Percentiles rank a stretch among this genome's conserved stretches.
Conservation (phyloP, 2,329 filamentous ascomycete genomes). For the Curvularia verruculosa region DNA sequence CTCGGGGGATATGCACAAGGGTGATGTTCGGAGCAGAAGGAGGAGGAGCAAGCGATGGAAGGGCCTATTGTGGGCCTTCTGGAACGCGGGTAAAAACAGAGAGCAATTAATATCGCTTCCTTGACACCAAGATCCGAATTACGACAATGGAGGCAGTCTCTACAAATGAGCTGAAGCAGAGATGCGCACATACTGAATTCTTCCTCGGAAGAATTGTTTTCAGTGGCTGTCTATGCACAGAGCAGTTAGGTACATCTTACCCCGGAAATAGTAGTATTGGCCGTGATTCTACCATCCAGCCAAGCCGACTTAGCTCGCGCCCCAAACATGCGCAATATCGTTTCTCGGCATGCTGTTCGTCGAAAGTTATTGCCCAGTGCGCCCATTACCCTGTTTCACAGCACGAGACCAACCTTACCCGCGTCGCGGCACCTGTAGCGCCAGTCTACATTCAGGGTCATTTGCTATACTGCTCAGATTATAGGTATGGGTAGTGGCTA, state of each 20-base stretch:
- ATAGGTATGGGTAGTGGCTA: background rate
- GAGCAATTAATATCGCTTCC: background rate
- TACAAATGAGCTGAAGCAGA: background rate
- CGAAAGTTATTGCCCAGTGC: background rate
- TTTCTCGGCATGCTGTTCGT: constrained; percentile 7
- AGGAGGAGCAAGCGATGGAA: background rate
- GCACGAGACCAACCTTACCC: background rate
- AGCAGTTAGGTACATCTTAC: constrained; percentile 8
- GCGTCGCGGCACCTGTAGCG: background rate
- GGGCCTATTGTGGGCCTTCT: background rate
- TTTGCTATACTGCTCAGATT: background rate
- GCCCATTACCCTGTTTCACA: background rate
- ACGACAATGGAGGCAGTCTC: background rate
- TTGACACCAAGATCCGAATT: background rate
- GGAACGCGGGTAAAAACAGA: background rate
- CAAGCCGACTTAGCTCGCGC: background rate
- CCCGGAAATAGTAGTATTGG: constrained; percentile 17
- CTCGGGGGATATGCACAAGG: background rate
- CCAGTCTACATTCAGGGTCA: background rate
- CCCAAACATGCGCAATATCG: constrained; percentile 13
- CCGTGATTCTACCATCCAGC: background rate
- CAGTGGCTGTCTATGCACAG: constrained; percentile 7
- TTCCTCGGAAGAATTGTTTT: background rate
- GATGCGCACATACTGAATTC: background rate
- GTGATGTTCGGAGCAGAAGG: background rate